Evolutionary conservation across 108 stramenopile genomes (phyloP).

Genomic region (Stephanodiscus minutulus): DNA sequence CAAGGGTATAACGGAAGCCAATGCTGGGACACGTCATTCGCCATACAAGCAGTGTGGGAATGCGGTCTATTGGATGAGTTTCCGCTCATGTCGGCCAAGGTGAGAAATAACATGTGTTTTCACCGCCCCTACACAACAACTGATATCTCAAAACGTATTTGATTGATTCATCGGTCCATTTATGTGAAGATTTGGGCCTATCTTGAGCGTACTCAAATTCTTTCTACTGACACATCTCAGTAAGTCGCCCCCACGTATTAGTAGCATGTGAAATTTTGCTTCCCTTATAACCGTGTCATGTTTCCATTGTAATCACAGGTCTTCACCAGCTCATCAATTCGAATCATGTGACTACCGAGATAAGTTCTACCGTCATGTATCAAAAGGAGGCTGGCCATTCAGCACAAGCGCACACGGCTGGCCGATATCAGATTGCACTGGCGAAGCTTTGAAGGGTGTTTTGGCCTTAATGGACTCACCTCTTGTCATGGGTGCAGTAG

Average conservation of each 20-base stretch:
- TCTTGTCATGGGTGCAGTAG: conserved; percentile 53
- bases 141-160: conserved; percentile 1
- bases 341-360: conserved; percentile 76
- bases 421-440: conserved; percentile 99
- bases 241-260: conserved; percentile 11
- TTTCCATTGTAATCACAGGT: conserved; percentile 21
- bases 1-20: conserved; percentile 98
- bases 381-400: conserved; percentile 99
- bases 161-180: background rate
- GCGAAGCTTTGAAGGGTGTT: conserved; percentile 93
- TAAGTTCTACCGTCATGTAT: conserved; percentile 91
- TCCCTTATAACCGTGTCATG: background rate
- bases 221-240: conserved; percentile 77
- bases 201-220: conserved; percentile 86
- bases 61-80: conserved; percentile 79
- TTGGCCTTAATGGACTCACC: conserved; percentile 73
- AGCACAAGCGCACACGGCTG: conserved; percentile 97
- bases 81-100: conserved; percentile 67
- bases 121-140: background rate
- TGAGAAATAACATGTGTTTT: conserved; percentile 12
- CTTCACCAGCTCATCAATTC: conserved; percentile 73
- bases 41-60: conserved; percentile 90
- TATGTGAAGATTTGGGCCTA: conserved; percentile 57
- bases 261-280: background rate
- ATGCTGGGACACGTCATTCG: conserved; percentile 99